Evolutionary conservation across 352 stramenopile species (phyloP).

Genomic region (Globisporangium alternatum): DNA sequence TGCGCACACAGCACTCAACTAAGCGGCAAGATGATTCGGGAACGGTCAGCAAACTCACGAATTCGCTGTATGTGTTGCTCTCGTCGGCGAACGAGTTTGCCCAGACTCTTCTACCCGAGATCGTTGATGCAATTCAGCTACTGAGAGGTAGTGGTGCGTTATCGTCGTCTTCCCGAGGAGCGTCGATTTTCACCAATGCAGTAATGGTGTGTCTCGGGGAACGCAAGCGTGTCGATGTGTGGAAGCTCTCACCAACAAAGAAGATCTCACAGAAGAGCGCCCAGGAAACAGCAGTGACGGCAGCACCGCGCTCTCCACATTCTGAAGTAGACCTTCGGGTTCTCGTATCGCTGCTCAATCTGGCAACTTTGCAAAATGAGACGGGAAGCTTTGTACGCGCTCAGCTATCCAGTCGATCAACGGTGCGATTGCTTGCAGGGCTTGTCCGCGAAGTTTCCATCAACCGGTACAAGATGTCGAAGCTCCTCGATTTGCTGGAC

Average conservation of each 20-base stretch:
- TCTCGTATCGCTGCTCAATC: conserved; percentile 20
- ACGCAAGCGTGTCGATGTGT: conserved; percentile 5
- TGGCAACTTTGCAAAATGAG: conserved; percentile 24
- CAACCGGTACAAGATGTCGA: conserved; percentile 23
- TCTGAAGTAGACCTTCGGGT: conserved; percentile 14
- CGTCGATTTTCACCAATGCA: conserved; percentile 13
- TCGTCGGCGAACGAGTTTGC: conserved; percentile 8
- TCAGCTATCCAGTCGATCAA: conserved; percentile 36
- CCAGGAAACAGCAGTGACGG: background rate
- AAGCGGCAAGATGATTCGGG: background rate
- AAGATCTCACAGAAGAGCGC: background rate
- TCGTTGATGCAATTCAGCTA: conserved; percentile 7
- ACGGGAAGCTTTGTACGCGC: conserved; percentile 36
- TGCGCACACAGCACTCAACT: background rate
- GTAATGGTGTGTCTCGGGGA: conserved; percentile 14
- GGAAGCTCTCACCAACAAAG: background rate
- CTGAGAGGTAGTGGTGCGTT: background rate
- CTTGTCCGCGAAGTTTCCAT: conserved; percentile 21
- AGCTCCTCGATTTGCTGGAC: conserved; percentile 41
- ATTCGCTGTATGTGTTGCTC: conserved; percentile 9
- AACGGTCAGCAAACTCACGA: conserved; percentile 1
- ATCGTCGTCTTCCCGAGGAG: background rate
- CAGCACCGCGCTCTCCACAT: conserved; percentile 5
- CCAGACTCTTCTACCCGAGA: conserved; percentile 6
- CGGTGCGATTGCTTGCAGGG: conserved; percentile 30